Conservation (phyloP, 208 protist genomes). For the Acanthamoeba royreba region DNA sequence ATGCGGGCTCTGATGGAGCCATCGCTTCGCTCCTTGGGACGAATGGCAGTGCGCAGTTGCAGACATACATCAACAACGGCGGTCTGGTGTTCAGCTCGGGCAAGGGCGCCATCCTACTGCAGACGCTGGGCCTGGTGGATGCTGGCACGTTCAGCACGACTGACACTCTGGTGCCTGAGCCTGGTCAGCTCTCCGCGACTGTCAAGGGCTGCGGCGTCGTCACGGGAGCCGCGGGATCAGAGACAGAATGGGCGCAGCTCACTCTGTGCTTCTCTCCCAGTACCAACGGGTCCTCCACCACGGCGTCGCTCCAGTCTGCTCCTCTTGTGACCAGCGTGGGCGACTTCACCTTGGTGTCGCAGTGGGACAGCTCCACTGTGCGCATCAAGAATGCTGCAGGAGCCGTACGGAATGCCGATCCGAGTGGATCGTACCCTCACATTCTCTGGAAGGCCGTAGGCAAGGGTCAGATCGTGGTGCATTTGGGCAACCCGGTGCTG, state of each 20-base stretch:
- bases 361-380: neutral
- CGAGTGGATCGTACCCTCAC: neutral
- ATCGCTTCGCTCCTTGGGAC: neutral
- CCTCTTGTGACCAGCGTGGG: neutral
- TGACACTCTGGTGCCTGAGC: neutral
- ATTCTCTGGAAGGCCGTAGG: neutral
- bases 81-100: conserved; percentile 18
- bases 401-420: neutral
- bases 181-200: neutral
- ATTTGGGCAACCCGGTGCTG: conserved; percentile 36
- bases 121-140: conserved; percentile 24
- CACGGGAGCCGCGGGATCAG: neutral
- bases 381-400: neutral
- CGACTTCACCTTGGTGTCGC: neutral
- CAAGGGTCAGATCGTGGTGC: conserved; percentile 30
- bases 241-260: conserved; percentile 2
- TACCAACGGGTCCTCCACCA: neutral
- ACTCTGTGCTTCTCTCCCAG: conserved; percentile 43
- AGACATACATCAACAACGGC: conserved; percentile 13
- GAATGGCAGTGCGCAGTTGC: neutral
- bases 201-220: neutral
- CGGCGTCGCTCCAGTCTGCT: neutral
- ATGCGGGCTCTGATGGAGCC: neutral
- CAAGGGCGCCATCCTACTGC: conserved; percentile 33
- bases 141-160: neutral